phyloP scores from a whole-genome alignment of 441 rosid species.

The Eutrema salsugineum region DNA sequence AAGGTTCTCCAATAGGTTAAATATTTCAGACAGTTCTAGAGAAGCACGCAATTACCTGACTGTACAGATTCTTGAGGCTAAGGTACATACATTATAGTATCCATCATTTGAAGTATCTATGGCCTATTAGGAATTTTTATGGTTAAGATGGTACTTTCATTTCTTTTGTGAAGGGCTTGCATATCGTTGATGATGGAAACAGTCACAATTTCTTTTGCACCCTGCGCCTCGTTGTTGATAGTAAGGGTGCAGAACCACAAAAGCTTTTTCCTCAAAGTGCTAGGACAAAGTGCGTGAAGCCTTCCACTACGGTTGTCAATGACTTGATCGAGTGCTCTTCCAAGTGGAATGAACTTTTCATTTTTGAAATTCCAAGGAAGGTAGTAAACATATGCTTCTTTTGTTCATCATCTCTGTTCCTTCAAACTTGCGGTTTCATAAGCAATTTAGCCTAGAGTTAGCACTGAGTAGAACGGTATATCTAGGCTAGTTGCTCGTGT shows the following conservation, averaged over 20 bases:
- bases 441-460: conserved; percentile 4
- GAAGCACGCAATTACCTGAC: conserved; percentile 77
- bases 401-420: conserved; percentile 13
- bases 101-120: conserved; percentile 1
- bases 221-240: conserved; percentile 78
- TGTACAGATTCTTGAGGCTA: conserved; percentile 87
- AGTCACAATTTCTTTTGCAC: conserved; percentile 92
- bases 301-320: conserved; percentile 41
- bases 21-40: conserved; percentile 77
- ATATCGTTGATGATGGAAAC: conserved; percentile 84
- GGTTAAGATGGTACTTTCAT: conserved; percentile 11
- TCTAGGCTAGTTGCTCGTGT: conserved; percentile 5
- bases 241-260: conserved; percentile 84
- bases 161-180: conserved; percentile 66
- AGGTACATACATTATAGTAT: conserved; percentile 42
- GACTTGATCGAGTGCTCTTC: conserved; percentile 51
- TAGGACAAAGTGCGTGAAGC: conserved; percentile 96
- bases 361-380: conserved; percentile 95
- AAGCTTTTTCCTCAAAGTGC: conserved; percentile 98
- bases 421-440: not conserved
- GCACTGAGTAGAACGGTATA: not conserved
- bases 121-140: not conserved
- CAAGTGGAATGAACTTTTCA: conserved; percentile 95
- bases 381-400: conserved; percentile 34
- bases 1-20: conserved; percentile 85